A percentile compares a stretch with the other conserved stretches of the same genome.
phyloP scores from a whole-genome alignment of 257 asterid genomes.

The Solanum chiquidenum region DNA sequence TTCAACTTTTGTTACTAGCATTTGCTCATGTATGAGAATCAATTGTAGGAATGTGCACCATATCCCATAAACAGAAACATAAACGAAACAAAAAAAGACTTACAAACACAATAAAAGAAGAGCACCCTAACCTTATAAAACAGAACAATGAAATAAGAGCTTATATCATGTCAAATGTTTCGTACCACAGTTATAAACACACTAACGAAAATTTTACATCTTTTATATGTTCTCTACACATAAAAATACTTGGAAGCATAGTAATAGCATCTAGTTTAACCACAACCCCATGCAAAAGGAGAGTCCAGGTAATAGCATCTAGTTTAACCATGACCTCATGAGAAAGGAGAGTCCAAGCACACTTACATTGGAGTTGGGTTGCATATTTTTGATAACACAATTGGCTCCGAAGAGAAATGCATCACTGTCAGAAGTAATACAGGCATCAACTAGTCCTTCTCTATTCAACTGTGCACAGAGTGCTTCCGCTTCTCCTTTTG shows the following conservation, averaged over 20 bases:
- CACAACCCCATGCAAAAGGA: not conserved
- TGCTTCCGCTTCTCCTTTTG: conserved; percentile 95
- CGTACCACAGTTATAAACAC: not conserved
- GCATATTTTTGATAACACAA: conserved; percentile 68
- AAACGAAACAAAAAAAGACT: not conserved
- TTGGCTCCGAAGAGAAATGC: conserved; percentile 81
- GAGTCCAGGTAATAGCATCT: not conserved
- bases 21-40: not conserved
- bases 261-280: not conserved
- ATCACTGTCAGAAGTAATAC: conserved; percentile 90
- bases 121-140: not conserved
- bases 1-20: not conserved
- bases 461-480: conserved; percentile 82
- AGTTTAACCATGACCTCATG: not conserved
- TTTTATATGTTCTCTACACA: not conserved
- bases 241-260: not conserved
- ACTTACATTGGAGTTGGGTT: conserved; percentile 68
- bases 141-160: not conserved
- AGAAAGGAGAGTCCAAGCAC: not conserved
- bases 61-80: not conserved
- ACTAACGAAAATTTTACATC: not conserved
- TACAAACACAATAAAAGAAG: not conserved
- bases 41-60: not conserved
- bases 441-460: conserved; percentile 82
- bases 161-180: not conserved